phyloP scores from a whole-genome alignment of 345 rosid species.

The Fremontodendron californicum region DNA sequence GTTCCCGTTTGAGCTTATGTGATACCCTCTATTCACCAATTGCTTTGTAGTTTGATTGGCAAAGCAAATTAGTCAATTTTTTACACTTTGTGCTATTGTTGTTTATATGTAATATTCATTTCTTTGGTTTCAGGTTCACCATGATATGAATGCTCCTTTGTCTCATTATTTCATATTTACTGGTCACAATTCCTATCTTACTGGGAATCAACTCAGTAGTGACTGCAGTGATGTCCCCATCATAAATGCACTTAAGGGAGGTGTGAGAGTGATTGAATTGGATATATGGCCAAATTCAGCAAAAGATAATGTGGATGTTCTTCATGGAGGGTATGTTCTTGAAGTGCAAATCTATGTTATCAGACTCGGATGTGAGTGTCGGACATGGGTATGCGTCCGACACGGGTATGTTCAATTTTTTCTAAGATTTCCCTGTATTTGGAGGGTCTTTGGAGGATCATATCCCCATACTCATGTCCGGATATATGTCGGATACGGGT shows the following conservation, averaged over 20 bases:
- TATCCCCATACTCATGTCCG: too few species aligned
- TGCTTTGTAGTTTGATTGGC: background rate
- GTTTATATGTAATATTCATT: slow-evolving; percentile 3
- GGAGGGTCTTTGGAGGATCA: too few species aligned
- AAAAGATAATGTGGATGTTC: slow-evolving; percentile 72
- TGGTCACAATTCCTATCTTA: slow-evolving; percentile 89
- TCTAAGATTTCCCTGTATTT: too few species aligned
- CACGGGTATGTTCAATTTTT: too few species aligned
- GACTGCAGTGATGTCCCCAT: slow-evolving; percentile 93
- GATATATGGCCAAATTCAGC: slow-evolving; percentile 94
- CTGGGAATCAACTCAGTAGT: slow-evolving; percentile 92
- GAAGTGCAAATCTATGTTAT: too few species aligned
- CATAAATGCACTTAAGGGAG: slow-evolving; percentile 57
- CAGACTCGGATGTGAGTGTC: too few species aligned
- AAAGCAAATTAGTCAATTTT: background rate
- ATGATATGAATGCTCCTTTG: slow-evolving; percentile 84
- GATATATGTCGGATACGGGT: too few species aligned
- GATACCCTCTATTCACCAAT: background rate
- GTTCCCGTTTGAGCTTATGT: background rate
- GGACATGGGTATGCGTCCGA: too few species aligned
- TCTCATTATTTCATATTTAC: slow-evolving; percentile 85
- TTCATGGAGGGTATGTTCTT: slow-evolving; percentile 74
- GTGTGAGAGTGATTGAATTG: slow-evolving; percentile 86
- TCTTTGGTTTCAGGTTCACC: slow-evolving; percentile 55
- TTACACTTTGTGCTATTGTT: background rate